Base-by-base conservation (phyloP, 2,329 filamentous ascomycete species). In the Neofusicoccum ribis region DNA sequence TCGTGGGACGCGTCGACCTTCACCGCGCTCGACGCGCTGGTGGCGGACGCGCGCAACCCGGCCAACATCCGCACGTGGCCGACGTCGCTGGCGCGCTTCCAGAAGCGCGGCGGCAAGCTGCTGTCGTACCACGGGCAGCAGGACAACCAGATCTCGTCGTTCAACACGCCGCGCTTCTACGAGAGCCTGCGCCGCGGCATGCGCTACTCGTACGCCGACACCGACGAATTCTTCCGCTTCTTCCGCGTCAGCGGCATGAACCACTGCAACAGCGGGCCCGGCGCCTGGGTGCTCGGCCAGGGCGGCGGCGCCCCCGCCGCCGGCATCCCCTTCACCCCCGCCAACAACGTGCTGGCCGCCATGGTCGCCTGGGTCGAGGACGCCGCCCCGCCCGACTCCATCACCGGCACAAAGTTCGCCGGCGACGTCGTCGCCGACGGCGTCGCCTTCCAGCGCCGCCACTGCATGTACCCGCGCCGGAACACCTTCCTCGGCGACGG, bases 171-270 rank as follows among this genome's bases (percentile, higher is more conserved):
- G 9, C 71, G 79, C 9, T 84, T 84, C 76, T 84, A 84, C 72
- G 74, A 83, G 50, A 76, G 82, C 50, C 79, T 84, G 3, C 72
- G 75, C 3, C 14, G 71, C 23, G 82, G 79, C 0, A 82, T 84
- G 80, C 67, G 71, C 4, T 68, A 75, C 0, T 66, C 72, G 0
- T 63, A 72, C 2, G 54, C 66, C 0, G 66, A 77, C 61, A 70
- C 83, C 7, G 80, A 83, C 64, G 69, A 71, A 0, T 83, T 81
- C 66, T 81, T 83, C 68, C 79, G 84, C 56, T 81, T 79, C 72
- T 86, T 86, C 76, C 78, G 78, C 36, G 82, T 82, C 71, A 81
- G 71, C 65, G 85, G 84, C 5, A 83, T 84, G 75, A 77, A 72
- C 2, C 85, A 86, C 70, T 86, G 84, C 70, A 68, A 66, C 43